Base-by-base conservation (phyloP, 192 early-diverging fungal genomes). In the Podila epigama region DNA sequence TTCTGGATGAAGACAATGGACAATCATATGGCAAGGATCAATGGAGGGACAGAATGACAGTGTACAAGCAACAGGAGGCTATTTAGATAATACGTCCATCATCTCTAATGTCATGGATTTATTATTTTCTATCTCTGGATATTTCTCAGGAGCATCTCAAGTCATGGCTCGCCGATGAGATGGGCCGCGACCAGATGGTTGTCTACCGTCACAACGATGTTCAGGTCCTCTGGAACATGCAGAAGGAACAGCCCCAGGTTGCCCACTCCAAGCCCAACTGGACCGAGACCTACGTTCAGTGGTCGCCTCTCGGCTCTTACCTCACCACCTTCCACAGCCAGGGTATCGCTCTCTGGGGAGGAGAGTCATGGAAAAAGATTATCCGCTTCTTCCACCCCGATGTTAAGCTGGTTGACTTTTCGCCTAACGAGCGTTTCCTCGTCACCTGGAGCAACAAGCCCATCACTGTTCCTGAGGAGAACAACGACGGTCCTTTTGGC, bases 311-410 rank as follows among this genome's bases (percentile, higher is more conserved):
- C 29, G 98, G 98, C 42, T 92, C 93, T 22, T 99, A 95, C 81
- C 85, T 99, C 56, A 87, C 92, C 39, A 97, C 98, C 22, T 90
- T 97, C 87, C 98, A 99, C 75, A 85, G 87, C 56, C 94, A 92
- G 79, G 98, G 98, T 62, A 89, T 98, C 51, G 95, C 87, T 31
- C 87, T 99, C 67, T 99, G 98, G 98, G 96, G 98, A 75, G 97
- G 97, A 28, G 88, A 91, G 22, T 89, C 88, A 44, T 97, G 93
- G 92, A 90, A 89, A 70, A 93, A 95, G 84, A 92, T 98, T 60
- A 86, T 91, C 66, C 92, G 95, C 28, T 97, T 98, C 68, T 88
- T 91, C 28, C 98, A 99, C 73, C 91, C 91, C 29, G 90, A 92
- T 69, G 95, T 97, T 50, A 92, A 92, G 70, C 78, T 95, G 40